Conservation (phyloP, 192 early-diverging fungal species). For the Linnemannia hyalina region DNA sequence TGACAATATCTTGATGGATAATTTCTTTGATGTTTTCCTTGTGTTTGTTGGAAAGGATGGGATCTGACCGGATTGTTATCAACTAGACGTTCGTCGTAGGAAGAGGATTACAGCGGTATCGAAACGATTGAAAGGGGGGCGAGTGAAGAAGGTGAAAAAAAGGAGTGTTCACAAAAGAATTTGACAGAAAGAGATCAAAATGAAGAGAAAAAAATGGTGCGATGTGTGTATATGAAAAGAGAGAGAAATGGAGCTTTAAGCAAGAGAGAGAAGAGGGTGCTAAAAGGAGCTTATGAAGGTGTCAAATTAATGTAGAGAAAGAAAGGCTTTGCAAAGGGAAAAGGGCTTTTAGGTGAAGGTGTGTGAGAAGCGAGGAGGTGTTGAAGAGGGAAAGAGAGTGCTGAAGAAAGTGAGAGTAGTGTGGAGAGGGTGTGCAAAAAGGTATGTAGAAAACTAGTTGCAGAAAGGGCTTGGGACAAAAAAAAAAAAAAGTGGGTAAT, state of each 20-base stretch:
- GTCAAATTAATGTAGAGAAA: not conserved
- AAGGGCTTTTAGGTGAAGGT: not conserved
- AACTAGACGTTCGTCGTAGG: conserved; percentile 31
- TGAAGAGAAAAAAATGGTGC: not conserved
- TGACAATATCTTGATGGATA: conserved; percentile 28
- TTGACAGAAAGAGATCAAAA: conserved; percentile 1
- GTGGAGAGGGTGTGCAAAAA: conserved; percentile 9
- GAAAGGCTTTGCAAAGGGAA: not conserved
- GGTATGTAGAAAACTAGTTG: conserved; percentile 24
- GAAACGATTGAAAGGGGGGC: not conserved
- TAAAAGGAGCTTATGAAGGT: not conserved
- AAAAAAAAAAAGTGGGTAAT: conserved; percentile 9
- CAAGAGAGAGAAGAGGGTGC: not conserved
- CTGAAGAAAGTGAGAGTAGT: conserved; percentile 16
- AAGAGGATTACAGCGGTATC: conserved; percentile 8
- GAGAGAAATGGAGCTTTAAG: not conserved
- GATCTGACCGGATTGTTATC: conserved; percentile 25
- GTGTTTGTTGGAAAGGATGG: not conserved
- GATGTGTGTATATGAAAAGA: not conserved
- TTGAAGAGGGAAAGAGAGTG: not conserved
- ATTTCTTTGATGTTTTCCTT: conserved; percentile 6
- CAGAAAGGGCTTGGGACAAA: conserved; percentile 16
- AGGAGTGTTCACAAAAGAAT: not conserved
- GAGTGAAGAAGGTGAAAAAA: not conserved
- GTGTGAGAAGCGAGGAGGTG: not conserved